Percentiles rank a stretch among this genome's conserved stretches.
Conservation (phyloP, 176 grass and related monocot genomes). For the Lolium perenne region DNA sequence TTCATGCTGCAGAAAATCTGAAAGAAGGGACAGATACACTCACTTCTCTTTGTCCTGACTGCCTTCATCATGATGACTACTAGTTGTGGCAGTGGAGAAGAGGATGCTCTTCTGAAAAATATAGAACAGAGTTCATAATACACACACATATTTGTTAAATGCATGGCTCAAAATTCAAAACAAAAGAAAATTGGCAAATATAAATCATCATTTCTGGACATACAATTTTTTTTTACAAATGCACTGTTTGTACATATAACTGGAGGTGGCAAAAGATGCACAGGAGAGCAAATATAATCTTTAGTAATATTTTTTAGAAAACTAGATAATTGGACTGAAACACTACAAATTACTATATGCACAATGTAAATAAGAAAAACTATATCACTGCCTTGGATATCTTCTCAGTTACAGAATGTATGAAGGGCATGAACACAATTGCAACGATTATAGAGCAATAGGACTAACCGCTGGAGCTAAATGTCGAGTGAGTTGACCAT, state of each 20-base stretch:
- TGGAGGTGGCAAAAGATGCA: neutral
- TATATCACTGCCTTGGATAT: neutral
- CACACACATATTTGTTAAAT: neutral
- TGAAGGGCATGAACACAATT: neutral
- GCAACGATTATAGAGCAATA: neutral
- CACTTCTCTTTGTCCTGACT: constrained; percentile 55
- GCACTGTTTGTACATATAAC: neutral
- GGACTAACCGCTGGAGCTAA: constrained; percentile 34
- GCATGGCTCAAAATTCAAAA: neutral
- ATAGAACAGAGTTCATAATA: neutral
- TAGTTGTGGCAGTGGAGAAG: constrained; percentile 54
- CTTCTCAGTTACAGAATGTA: neutral
- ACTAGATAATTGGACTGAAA: neutral
- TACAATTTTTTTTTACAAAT: neutral
- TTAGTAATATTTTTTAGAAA: neutral
- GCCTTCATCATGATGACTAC: constrained; percentile 24
- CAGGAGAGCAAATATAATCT: neutral
- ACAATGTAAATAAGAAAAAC: neutral
- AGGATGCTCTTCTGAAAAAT: constrained; percentile 50
- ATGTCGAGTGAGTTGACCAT: constrained; percentile 7
- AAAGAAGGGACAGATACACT: constrained; percentile 16
- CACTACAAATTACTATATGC: neutral
- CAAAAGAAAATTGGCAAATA: neutral
- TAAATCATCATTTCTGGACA: neutral
- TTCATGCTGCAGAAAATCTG: neutral